phyloP scores from a whole-genome alignment of 1,284 basidiomycete genomes.

The Gastroboletus turbinatus region DNA sequence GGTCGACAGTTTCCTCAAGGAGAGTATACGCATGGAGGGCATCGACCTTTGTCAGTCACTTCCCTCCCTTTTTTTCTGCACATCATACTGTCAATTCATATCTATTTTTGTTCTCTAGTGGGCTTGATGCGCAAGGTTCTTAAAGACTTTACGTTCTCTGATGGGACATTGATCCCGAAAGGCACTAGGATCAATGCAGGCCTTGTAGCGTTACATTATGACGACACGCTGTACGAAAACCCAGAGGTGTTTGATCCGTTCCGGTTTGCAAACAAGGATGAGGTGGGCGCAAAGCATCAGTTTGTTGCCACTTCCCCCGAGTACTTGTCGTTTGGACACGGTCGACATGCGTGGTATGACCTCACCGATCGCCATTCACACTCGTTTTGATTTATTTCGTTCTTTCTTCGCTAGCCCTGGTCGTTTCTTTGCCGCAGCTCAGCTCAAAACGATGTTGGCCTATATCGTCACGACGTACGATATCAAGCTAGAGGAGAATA shows the following conservation, averaged over 20 bases:
- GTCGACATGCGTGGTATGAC: conserved; percentile 11
- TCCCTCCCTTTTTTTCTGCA: fast-evolving
- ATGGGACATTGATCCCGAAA: conserved; percentile 40
- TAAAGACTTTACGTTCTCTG: conserved; percentile 38
- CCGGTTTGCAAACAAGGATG: conserved; percentile 25
- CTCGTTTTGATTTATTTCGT: too few species aligned
- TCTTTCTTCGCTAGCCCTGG: conserved; percentile 24
- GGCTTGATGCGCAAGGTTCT: conserved; percentile 33
- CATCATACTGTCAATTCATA: not conserved
- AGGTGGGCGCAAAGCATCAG: conserved; percentile 14
- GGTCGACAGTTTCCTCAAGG: conserved; percentile 48
- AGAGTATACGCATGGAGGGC: conserved; percentile 37
- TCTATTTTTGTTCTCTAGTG: conserved; percentile 23
- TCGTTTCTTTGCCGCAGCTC: conserved; percentile 30
- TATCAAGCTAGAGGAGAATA: conserved; percentile 22
- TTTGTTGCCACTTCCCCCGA: conserved; percentile 6
- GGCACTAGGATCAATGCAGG: conserved; percentile 33
- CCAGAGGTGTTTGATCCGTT: conserved; percentile 33
- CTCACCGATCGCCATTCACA: not conserved
- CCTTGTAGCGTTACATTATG: conserved; percentile 23
- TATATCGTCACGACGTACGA: conserved; percentile 30
- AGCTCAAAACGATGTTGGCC: conserved; percentile 30
- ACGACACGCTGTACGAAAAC: conserved; percentile 26
- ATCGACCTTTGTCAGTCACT: conserved; percentile 26
- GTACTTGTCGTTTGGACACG: conserved; percentile 11